These are phyloP conservation scores for Blumeria graminis DNA, from an alignment of 2,329 filamentous ascomycete genomes.

Conservation along the genomic window DNA sequence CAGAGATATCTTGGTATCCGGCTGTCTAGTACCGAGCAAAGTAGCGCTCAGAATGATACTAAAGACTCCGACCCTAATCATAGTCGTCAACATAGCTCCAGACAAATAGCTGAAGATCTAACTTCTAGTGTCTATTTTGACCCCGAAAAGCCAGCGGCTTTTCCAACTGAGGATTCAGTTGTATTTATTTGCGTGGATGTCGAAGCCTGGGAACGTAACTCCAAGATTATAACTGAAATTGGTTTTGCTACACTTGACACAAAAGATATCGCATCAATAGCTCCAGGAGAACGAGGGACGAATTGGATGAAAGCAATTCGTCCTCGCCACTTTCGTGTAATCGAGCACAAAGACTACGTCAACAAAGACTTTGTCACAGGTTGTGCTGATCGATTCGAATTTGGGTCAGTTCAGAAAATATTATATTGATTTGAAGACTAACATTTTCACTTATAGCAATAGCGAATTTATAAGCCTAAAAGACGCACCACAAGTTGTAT, in stretches of 20 bases:
- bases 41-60: constrained; percentile 7
- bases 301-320: constrained; percentile 46
- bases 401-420: constrained; percentile 30
- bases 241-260: constrained; percentile 68
- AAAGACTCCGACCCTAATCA: constrained; percentile 8
- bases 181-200: constrained; percentile 63
- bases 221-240: constrained; percentile 54
- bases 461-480: constrained; percentile 28
- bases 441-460: constrained; percentile 14
- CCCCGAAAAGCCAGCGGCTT: constrained; percentile 21
- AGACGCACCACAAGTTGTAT: constrained; percentile 22
- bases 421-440: background rate
- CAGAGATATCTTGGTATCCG: constrained; percentile 47
- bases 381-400: constrained; percentile 50
- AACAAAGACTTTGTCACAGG: constrained; percentile 49
- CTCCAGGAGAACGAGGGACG: constrained; percentile 34
- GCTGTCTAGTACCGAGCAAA: constrained; percentile 15
- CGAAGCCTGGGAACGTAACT: constrained; percentile 51
- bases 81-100: constrained; percentile 11
- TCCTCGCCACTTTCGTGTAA: constrained; percentile 52
- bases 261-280: constrained; percentile 22
- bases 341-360: constrained; percentile 37
- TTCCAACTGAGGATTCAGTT: constrained; percentile 25
- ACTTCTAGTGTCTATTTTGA: constrained; percentile 16
- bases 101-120: constrained; percentile 9